Conservation (phyloP, 2,329 filamentous ascomycete species). For the Bipolaris victoriae region DNA sequence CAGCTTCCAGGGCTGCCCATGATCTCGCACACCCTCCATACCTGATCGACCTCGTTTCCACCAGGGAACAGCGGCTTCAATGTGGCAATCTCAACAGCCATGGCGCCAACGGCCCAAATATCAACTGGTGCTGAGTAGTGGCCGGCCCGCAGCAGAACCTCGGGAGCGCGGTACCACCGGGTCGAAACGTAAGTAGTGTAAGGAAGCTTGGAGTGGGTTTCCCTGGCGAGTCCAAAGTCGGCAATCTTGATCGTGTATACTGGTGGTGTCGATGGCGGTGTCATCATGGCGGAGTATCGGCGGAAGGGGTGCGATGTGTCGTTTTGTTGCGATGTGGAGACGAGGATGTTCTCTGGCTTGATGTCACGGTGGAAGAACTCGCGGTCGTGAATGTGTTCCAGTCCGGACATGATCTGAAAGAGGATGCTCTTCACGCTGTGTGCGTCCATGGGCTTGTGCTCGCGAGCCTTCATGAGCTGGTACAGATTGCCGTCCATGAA, state of each 20-base stretch:
- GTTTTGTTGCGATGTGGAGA: conserved; percentile 84
- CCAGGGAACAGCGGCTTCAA: conserved; percentile 96
- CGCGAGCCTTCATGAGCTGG: conserved; percentile 96
- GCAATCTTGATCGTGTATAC: conserved; percentile 97
- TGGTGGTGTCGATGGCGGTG: conserved; percentile 91
- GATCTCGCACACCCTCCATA: conserved; percentile 98
- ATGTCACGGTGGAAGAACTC: conserved; percentile 99
- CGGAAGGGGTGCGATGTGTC: conserved; percentile 86
- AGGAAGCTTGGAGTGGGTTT: conserved; percentile 93
- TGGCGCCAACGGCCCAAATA: conserved; percentile 97
- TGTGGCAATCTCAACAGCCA: conserved; percentile 97
- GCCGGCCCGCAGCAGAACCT: conserved; percentile 89
- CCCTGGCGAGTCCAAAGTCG: conserved; percentile 95
- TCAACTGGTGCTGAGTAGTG: conserved; percentile 98
- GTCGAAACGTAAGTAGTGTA: conserved; percentile 99
- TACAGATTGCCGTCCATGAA: conserved; percentile 99
- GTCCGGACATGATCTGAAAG: conserved; percentile 92
- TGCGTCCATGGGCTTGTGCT: conserved; percentile 91
- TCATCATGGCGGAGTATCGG: conserved; percentile 90
- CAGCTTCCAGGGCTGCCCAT: conserved; percentile 99
- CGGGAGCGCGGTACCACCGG: conserved; percentile 91
- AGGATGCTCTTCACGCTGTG: conserved; percentile 96
- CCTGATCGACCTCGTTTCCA: conserved; percentile 97
- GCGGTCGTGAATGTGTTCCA: conserved; percentile 97
- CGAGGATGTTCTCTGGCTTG: conserved; percentile 98